Base-by-base conservation (phyloP, 257 asterid species). In the Thymus quinquecostatus region DNA sequence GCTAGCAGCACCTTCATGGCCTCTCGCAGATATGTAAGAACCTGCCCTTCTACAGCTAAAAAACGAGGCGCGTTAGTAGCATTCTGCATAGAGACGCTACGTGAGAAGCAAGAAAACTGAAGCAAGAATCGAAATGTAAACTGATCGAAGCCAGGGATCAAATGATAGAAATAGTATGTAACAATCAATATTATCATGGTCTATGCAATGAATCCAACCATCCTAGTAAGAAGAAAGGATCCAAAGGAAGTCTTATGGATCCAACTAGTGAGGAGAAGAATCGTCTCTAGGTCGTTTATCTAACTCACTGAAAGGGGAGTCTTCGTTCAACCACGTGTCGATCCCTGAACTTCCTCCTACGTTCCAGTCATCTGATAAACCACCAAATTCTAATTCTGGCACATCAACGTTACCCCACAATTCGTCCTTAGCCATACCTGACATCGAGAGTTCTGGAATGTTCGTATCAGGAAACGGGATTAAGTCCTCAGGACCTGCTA, bases 341-440 rank as follows among this genome's bases (percentile, higher is more conserved):
- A 76, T 70, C 55, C 88, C 91, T 65, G 84, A 75, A 71, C 84
- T 77, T 70, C 81, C 86, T 40, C 78, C 88, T 48, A 84, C 21
- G 63, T 79, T 82, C 94, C 96, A 89, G 70, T 80, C 54, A 77
- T 89, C 93, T 12, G 88, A 45, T 59, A 80, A 41, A 3, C 77
- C 86, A 54, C 80, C 88, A 14, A 86, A 57, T 53, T 80, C 92
- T 13, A 86, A 60, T 53, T 79, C 92, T 13, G 83, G 83, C 67
- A 78, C 59, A 55, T 75, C 62, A 77, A 74, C 86, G 9, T 64
- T 59, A 78, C 78, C 61, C 95, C 96, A 87, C 34, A 72, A 10
- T 6, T 65, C 84, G 65, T 79, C 87, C 69, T 79, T 60, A 60
- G 74, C 71, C 44, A 79, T 79, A 71, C 79, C 86, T 14, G 79